phyloP scores from a whole-genome alignment of 306 rosid species.

The Vigna unguiculata region DNA sequence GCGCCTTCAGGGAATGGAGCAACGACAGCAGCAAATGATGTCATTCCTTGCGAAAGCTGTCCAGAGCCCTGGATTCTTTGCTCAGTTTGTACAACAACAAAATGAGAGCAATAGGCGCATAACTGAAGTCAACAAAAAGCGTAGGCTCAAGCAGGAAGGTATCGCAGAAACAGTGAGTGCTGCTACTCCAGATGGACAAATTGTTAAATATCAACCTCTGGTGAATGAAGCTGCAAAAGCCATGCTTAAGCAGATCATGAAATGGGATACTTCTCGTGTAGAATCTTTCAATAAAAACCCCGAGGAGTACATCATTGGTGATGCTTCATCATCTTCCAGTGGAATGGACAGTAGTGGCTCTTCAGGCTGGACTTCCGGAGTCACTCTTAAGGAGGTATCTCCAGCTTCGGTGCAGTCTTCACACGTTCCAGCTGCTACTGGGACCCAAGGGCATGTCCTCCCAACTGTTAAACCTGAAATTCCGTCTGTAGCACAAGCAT shows the following conservation, averaged over 20 bases:
- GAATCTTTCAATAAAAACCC: slow-evolving; percentile 59
- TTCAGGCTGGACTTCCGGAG: slow-evolving; percentile 68
- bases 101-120: slow-evolving; percentile 86
- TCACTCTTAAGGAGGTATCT: slow-evolving; percentile 83
- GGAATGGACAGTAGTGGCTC: slow-evolving; percentile 69
- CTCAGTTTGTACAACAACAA: slow-evolving; percentile 95
- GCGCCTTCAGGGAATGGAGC: slow-evolving; percentile 99
- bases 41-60: slow-evolving; percentile 97
- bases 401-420: slow-evolving; percentile 65
- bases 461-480: slow-evolving; percentile 58
- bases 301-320: slow-evolving; percentile 67
- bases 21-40: slow-evolving; percentile 98
- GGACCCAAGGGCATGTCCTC: slow-evolving; percentile 47
- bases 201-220: slow-evolving; percentile 81
- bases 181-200: slow-evolving; percentile 80
- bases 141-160: slow-evolving; percentile 85
- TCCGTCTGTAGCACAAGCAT: slow-evolving; percentile 55
- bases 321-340: slow-evolving; percentile 61
- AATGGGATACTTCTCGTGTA: slow-evolving; percentile 63
- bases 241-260: slow-evolving; percentile 83
- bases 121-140: slow-evolving; percentile 81
- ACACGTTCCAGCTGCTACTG: slow-evolving; percentile 47
- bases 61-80: slow-evolving; percentile 94
- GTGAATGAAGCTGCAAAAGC: slow-evolving; percentile 80
- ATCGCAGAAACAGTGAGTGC: slow-evolving; percentile 58